These are phyloP conservation scores for Fomitopsis palustris DNA, from an alignment of 1,284 basidiomycete genomes.

Conservation along the genomic window DNA sequence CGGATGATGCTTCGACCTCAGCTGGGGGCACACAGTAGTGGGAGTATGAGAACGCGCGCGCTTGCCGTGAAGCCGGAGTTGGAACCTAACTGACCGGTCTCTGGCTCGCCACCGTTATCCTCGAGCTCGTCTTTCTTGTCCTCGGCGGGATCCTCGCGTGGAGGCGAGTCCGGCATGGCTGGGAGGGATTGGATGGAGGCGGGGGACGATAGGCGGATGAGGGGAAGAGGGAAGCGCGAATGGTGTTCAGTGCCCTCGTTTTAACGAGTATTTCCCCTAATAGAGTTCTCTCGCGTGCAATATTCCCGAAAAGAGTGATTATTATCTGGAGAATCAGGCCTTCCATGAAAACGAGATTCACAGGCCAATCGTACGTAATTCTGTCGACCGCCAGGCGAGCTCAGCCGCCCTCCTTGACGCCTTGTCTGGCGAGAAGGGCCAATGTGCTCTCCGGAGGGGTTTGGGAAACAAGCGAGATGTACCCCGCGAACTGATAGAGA, in stretches of 20 bases:
- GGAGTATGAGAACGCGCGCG: conserved; percentile 18
- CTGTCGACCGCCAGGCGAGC: conserved; percentile 13
- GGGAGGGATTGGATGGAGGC: conserved; percentile 18
- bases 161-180: conserved; percentile 44
- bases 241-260: conserved; percentile 58
- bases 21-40: conserved; percentile 14
- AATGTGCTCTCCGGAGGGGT: background rate
- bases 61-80: conserved; percentile 25
- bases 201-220: conserved; percentile 25
- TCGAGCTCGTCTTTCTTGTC: conserved; percentile 43
- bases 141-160: conserved; percentile 36
- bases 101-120: conserved; percentile 34
- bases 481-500: background rate
- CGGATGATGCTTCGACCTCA: conserved; percentile 12
- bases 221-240: conserved; percentile 56
- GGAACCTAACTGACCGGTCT: conserved; percentile 31
- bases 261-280: conserved; percentile 72
- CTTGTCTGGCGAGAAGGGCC: conserved; percentile 10
- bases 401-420: conserved; percentile 6
- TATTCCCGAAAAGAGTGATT: conserved; percentile 50
- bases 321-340: conserved; percentile 54
- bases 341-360: conserved; percentile 26
- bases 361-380: conserved; percentile 50
- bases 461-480: background rate
- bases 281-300: conserved; percentile 62